A percentile compares a stretch with the other conserved stretches of the same genome.
These are phyloP conservation scores for Penicillium olsonii DNA, from an alignment of 2,329 filamentous ascomycete genomes.

Conservation along the genomic window DNA sequence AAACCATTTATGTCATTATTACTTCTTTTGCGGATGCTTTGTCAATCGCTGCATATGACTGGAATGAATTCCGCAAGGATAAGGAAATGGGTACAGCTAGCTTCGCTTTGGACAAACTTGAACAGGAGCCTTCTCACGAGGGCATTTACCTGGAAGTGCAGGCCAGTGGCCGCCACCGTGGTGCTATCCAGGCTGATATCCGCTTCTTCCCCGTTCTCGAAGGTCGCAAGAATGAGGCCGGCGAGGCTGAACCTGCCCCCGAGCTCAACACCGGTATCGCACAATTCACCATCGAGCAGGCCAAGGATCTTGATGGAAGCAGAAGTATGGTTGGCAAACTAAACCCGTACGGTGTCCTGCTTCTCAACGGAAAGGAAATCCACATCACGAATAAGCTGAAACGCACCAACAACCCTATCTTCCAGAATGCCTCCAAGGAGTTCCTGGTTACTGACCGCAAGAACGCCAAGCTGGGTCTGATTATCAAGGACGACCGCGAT, in stretches of 20 bases:
- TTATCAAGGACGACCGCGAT: slow-evolving; percentile 94
- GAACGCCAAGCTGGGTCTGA: slow-evolving; percentile 83
- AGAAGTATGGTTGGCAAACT: slow-evolving; percentile 91
- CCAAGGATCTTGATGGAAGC: slow-evolving; percentile 88
- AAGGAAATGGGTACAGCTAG: slow-evolving; percentile 88
- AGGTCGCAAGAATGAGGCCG: slow-evolving; percentile 66
- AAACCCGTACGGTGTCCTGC: slow-evolving; percentile 84
- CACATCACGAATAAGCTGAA: slow-evolving; percentile 90
- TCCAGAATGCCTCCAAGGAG: slow-evolving; percentile 89
- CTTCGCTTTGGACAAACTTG: slow-evolving; percentile 80
- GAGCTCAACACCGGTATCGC: slow-evolving; percentile 93
- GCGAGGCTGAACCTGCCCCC: slow-evolving; percentile 75
- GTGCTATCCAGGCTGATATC: slow-evolving; percentile 76
- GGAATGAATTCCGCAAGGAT: slow-evolving; percentile 94
- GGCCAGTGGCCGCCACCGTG: slow-evolving; percentile 79
- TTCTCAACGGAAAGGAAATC: slow-evolving; percentile 90
- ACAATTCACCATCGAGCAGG: slow-evolving; percentile 90
- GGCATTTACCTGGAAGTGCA: slow-evolving; percentile 83
- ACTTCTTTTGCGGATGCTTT: slow-evolving; percentile 87
- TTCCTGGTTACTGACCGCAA: slow-evolving; percentile 93
- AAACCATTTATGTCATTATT: slow-evolving; percentile 93
- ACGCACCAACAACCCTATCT: slow-evolving; percentile 96
- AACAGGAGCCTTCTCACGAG: slow-evolving; percentile 75
- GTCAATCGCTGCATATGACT: slow-evolving; percentile 84
- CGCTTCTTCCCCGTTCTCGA: slow-evolving; percentile 94